phyloP scores from a whole-genome alignment of 106 monocot genomes.

The Gastrodia elata region DNA sequence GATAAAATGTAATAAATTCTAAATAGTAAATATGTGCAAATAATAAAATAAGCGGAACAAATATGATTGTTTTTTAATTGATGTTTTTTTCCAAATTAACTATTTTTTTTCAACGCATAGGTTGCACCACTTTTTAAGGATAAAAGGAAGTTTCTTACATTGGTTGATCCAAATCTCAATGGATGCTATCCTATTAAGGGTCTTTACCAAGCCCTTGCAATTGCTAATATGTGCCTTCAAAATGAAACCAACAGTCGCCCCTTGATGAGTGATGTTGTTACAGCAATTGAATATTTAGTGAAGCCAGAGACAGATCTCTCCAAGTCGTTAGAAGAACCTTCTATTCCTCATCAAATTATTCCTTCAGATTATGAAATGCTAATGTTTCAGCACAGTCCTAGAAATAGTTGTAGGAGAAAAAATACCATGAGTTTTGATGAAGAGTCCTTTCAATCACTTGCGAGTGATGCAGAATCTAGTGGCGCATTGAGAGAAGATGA shows the following conservation, averaged over 20 bases:
- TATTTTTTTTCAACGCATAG: conserved; percentile 13
- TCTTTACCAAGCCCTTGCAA: conserved; percentile 40
- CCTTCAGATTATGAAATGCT: not conserved
- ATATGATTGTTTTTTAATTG: not conserved
- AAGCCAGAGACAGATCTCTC: not conserved
- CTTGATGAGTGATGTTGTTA: conserved; percentile 35
- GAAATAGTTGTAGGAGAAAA: not conserved
- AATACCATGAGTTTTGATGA: not conserved
- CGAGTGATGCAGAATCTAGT: not conserved
- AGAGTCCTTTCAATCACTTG: not conserved
- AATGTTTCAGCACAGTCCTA: not conserved
- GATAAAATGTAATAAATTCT: not conserved
- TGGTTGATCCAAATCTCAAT: conserved; percentile 39
- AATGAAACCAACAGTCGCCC: conserved; percentile 38
- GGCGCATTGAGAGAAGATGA: not conserved
- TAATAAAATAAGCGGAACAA: not conserved
- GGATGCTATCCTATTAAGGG: conserved; percentile 31
- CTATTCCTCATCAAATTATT: not conserved
- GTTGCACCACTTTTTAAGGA: conserved; percentile 35
- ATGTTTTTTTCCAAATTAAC: not conserved
- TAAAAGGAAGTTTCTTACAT: conserved; percentile 29
- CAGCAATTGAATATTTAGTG: conserved; percentile 33
- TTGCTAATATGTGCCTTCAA: conserved; percentile 48
- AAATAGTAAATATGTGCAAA: not conserved
- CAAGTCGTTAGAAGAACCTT: not conserved